A percentile compares a stretch with the other conserved stretches of the same genome.
phyloP scores from a whole-genome alignment of 2,329 filamentous ascomycete species.

The Monilinia aucupariae region DNA sequence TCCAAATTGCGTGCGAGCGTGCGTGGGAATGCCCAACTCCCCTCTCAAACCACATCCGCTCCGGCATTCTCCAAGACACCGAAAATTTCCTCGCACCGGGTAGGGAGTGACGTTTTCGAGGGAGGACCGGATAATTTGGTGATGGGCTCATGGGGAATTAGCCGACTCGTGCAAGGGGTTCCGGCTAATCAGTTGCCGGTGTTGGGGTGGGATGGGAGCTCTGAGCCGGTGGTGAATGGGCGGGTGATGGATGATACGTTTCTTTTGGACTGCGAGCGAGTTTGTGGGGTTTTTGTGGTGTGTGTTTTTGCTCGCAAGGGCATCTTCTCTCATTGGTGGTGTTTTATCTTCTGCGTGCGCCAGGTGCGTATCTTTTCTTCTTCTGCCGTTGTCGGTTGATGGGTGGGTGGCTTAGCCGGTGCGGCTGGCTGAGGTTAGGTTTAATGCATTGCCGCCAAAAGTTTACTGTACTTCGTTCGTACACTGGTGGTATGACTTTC shows the following conservation, averaged over 20 bases:
- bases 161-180: neutral
- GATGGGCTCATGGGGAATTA: neutral
- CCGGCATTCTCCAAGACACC: neutral
- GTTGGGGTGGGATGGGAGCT: neutral
- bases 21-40: neutral
- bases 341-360: too few species aligned
- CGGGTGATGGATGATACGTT: neutral
- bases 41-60: neutral
- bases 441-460: too few species aligned
- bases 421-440: neutral
- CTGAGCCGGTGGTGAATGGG: too few species aligned
- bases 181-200: neutral
- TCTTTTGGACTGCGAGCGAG: neutral
- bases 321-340: too few species aligned
- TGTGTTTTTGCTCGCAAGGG: too few species aligned
- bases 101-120: neutral
- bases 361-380: too few species aligned
- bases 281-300: neutral
- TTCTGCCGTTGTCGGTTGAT: neutral
- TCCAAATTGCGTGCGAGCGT: conserved; percentile 13
- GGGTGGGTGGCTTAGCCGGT: too few species aligned
- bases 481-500: too few species aligned
- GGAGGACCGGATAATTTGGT: neutral
- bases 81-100: neutral
- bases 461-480: too few species aligned